Percentiles rank a stretch among this genome's conserved stretches.
These are phyloP conservation scores for Colletotrichum orbiculare DNA, from an alignment of 2,329 filamentous ascomycete genomes.

Conservation along the genomic window DNA sequence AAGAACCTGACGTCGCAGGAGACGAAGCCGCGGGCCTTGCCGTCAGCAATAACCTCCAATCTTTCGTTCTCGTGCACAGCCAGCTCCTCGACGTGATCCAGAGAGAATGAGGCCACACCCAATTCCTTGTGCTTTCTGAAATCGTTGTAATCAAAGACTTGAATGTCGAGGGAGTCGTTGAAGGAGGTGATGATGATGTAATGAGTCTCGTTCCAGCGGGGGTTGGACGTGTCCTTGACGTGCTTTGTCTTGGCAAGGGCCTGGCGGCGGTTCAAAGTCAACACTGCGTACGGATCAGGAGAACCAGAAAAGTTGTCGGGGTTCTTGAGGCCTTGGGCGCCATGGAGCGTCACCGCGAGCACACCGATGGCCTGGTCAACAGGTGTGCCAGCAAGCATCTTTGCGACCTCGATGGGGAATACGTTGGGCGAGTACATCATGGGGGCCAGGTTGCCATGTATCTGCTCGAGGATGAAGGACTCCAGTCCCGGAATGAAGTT, in stretches of 20 bases:
- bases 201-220: slow-evolving; percentile 95
- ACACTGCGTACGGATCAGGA: slow-evolving; percentile 87
- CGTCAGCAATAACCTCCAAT: slow-evolving; percentile 85
- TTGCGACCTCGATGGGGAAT: slow-evolving; percentile 97
- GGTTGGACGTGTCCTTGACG: slow-evolving; percentile 84
- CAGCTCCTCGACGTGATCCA: slow-evolving; percentile 84
- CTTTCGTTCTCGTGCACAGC: slow-evolving; percentile 85
- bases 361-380: slow-evolving; percentile 97
- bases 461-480: slow-evolving; percentile 93
- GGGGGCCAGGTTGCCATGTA: slow-evolving; percentile 90
- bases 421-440: slow-evolving; percentile 99
- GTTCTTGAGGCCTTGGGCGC: slow-evolving; percentile 93
- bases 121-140: slow-evolving; percentile 97
- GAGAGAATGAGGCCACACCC: slow-evolving; percentile 83
- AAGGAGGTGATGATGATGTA: slow-evolving; percentile 95
- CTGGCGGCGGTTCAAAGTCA: slow-evolving; percentile 86
- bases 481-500: slow-evolving; percentile 98
- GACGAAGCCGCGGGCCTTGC: slow-evolving; percentile 83
- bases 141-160: slow-evolving; percentile 93
- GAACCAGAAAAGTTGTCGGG: slow-evolving; percentile 92
- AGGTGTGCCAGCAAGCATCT: slow-evolving; percentile 94
- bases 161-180: slow-evolving; percentile 86
- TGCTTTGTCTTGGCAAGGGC: slow-evolving; percentile 91
- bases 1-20: slow-evolving; percentile 92
- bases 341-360: slow-evolving; percentile 89